Evolutionary conservation across 1,284 basidiomycete genomes (phyloP), one percentile per base, ranked within the genome.

Genomic region (Amylostereum areolatum): DNA sequence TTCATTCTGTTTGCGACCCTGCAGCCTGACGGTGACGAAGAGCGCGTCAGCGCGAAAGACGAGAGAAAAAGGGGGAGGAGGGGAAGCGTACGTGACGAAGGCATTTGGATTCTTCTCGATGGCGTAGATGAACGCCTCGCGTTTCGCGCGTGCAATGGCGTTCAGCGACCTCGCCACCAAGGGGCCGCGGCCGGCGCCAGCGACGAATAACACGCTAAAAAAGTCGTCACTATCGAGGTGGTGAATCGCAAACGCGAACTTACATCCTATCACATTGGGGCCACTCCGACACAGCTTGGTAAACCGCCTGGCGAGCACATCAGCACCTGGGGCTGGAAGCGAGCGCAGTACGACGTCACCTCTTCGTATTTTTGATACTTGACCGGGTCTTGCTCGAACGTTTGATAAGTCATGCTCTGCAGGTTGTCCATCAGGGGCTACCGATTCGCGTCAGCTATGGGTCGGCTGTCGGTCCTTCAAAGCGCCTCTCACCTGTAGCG

Each of bases 311-410:
- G 24, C n/a, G n/a, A n/a, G 25, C 18, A 39, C 18, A 46, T n/a
- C n/a, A n/a, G n/a, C n/a, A n/a, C n/a, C n/a, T n/a, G n/a, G n/a
- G n/a, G n/a, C n/a, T n/a, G n/a, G n/a, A n/a, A n/a, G n/a, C n/a
- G n/a, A 4, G 33, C 5, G 2, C 43, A 49, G 56, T 28, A 55
- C 49, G 7, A 60, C 68, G 42, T n/a, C 49, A 83, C 91, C 75
- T 98, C 91, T 70, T 99, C 97, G 65, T 99, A 99, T 57, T 92
- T 85, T 46, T 78, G 69, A 63, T 99, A 99, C 68, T 99, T 99
- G 56, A 98, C 85, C 1, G 97, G 94, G 71, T 99, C 97, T 61
- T 92, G 84, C 64, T 99, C 97, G 60, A 99, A 99, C 5, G 92
- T 93, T 62, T 98, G 92, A 66, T 99, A 99, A 5, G 95, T 98